Conservation (phyloP, 768 basidiomycete species). For the Austroboletus eburneus region DNA sequence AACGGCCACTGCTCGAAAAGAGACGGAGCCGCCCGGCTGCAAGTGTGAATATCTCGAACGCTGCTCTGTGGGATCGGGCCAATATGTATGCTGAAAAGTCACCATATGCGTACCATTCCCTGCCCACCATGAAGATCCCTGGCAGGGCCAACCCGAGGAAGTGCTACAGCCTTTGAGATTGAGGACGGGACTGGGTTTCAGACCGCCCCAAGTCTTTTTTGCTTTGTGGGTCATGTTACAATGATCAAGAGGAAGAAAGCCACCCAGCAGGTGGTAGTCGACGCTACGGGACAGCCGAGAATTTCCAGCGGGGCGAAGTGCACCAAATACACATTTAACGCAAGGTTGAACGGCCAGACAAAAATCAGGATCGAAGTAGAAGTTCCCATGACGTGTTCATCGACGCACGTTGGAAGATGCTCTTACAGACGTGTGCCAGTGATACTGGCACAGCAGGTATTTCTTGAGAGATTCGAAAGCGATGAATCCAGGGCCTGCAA, state of each 20-base stretch:
- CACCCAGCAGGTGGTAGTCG: constrained; percentile 68
- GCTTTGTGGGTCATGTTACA: constrained; percentile 45
- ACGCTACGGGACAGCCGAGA: constrained; percentile 61
- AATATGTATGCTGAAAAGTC: neutral
- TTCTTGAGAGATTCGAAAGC: constrained; percentile 76
- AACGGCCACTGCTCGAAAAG: too few species aligned
- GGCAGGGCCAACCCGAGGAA: constrained; percentile 72
- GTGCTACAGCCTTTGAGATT: constrained; percentile 45
- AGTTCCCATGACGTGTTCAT: constrained; percentile 58
- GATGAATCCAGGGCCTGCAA: constrained; percentile 70
- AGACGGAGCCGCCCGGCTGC: constrained; percentile 69
- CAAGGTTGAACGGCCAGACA: constrained; percentile 63
- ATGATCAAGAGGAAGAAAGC: constrained; percentile 54
- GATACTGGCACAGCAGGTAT: constrained; percentile 66
- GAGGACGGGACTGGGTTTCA: constrained; percentile 43
- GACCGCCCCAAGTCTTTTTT: constrained; percentile 64
- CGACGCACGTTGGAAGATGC: neutral
- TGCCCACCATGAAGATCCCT: constrained; percentile 75
- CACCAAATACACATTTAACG: constrained; percentile 55
- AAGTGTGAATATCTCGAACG: constrained; percentile 78
- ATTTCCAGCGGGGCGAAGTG: constrained; percentile 61
- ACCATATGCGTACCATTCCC: constrained; percentile 57
- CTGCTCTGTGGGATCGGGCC: constrained; percentile 46
- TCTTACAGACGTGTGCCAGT: neutral
- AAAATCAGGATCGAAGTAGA: constrained; percentile 61